These are phyloP conservation scores for Neopestalotiopsis sp. DNA, from an alignment of 2,329 filamentous ascomycete species.

Conservation along the genomic window DNA sequence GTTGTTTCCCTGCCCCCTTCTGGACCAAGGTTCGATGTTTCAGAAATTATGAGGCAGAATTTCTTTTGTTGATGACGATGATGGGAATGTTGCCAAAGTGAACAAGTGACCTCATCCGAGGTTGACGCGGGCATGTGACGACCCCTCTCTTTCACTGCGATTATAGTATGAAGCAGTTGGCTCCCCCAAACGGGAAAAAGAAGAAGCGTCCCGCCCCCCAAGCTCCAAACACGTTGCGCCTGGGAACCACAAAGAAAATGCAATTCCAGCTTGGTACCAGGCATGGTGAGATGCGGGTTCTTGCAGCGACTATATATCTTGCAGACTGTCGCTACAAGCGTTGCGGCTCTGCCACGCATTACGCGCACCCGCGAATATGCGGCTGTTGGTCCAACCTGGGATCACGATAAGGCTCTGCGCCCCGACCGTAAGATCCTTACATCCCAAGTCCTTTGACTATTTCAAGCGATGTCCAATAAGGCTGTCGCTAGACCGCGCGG, in stretches of 20 bases:
- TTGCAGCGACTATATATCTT: no score
- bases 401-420: neutral
- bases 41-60: neutral
- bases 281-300: no score
- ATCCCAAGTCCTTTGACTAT: neutral
- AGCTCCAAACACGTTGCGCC: no score
- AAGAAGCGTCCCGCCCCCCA: neutral
- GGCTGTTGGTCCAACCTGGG: neutral
- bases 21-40: no score
- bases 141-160: constrained; percentile 10
- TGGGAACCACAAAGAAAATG: no score
- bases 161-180: neutral
- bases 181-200: neutral
- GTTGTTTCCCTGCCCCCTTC: no score
- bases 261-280: no score
- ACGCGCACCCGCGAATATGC: neutral
- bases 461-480: neutral
- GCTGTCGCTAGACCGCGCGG: neutral
- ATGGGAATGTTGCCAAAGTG: neutral
- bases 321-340: no score
- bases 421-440: neutral
- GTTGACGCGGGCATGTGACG: neutral
- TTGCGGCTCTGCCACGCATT: no score
- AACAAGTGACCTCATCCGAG: neutral
- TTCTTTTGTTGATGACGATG: neutral